phyloP scores from a whole-genome alignment of 2,329 filamentous ascomycete species.

The Chaetothyriales sp. region DNA sequence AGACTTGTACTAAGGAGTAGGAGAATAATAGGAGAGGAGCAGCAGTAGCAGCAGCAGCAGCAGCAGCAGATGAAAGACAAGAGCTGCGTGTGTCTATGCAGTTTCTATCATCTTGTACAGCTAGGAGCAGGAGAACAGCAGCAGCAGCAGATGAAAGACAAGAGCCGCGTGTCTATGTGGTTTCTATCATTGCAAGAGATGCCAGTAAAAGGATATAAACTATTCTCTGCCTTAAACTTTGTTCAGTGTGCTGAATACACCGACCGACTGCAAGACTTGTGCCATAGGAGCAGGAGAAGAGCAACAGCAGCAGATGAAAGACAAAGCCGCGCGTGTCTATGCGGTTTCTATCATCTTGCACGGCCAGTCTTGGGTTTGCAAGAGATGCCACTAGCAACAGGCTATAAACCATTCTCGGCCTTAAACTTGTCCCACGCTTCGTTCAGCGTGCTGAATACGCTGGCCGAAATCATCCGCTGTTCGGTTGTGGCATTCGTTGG shows the following conservation, averaged over 20 bases:
- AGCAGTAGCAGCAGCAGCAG: too few relatives aligned
- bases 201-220: conserved; percentile 29
- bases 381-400: neutral
- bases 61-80: neutral
- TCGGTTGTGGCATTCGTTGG: conserved; percentile 51
- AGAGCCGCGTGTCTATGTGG: too few relatives aligned
- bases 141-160: too few relatives aligned
- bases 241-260: conserved; percentile 51
- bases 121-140: too few relatives aligned
- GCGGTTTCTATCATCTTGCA: neutral
- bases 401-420: conserved; percentile 44
- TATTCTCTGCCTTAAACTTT: conserved; percentile 54
- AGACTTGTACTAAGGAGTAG: too few relatives aligned
- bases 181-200: too few relatives aligned
- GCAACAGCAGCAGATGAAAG: neutral
- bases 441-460: conserved; percentile 51
- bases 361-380: neutral
- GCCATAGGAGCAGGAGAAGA: too few relatives aligned
- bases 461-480: conserved; percentile 52
- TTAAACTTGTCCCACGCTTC: conserved; percentile 59
- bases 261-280: conserved; percentile 41
- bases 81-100: neutral
- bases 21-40: too few relatives aligned
- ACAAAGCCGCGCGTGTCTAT: neutral
- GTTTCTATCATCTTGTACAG: neutral